Evolutionary conservation across 495 filamentous ascomycete genomes (phyloP).

Genomic region (Thozetella sp.): DNA sequence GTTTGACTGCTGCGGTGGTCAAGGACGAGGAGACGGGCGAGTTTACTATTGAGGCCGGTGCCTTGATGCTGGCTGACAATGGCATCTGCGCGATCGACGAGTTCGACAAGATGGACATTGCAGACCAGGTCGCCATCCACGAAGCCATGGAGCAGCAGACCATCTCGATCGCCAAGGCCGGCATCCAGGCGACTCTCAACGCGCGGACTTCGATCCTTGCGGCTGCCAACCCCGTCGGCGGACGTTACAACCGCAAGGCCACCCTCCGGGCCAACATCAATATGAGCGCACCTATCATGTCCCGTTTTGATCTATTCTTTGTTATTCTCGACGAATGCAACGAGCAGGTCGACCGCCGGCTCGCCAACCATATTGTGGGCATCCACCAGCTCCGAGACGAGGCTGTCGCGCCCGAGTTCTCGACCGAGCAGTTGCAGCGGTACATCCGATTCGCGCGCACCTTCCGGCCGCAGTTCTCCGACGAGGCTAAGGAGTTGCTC

Average conservation of each 20-base stretch:
- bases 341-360: constrained; percentile 83
- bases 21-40: constrained; percentile 99
- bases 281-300: constrained; percentile 98
- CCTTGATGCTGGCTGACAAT: constrained; percentile 96
- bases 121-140: constrained; percentile 98
- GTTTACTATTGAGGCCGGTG: constrained; percentile 98
- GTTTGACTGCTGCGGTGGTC: constrained; percentile 95
- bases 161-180: constrained; percentile 98
- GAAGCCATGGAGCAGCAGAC: constrained; percentile 99
- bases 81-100: constrained; percentile 99
- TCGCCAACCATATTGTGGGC: constrained; percentile 92
- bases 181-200: constrained; percentile 97
- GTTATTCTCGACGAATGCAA: constrained; percentile 98
- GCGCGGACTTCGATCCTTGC: constrained; percentile 94
- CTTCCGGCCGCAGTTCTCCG: constrained; percentile 90
- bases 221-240: constrained; percentile 94
- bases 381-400: constrained; percentile 91
- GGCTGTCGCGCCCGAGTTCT: constrained; percentile 89
- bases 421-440: constrained; percentile 93
- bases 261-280: constrained; percentile 95
- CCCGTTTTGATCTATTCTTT: constrained; percentile 98
- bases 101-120: constrained; percentile 99
- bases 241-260: constrained; percentile 93
- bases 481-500: constrained; percentile 80
- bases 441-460: constrained; percentile 97